Base-by-base conservation (phyloP, 306 rosid species). In the Fragaria ananassa region DNA sequence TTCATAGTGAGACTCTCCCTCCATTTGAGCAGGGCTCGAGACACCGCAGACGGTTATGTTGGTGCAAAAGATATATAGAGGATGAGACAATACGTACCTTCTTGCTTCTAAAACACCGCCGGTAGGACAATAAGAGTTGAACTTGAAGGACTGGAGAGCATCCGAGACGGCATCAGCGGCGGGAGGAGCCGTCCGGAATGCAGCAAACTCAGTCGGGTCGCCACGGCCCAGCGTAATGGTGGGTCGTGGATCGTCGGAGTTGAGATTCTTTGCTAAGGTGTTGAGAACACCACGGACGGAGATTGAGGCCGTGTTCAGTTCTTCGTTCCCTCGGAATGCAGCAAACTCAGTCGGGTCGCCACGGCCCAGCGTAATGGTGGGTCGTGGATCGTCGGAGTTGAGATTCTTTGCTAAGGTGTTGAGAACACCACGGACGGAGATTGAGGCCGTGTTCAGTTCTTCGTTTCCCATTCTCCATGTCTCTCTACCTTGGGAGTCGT, bases 121-220 rank as follows among this genome's bases (percentile, higher is more conserved):
- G 10, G 85, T 70, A 37, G 90, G 87, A 74, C 90, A 71, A 49
- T 87, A 89, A 69, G 50, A 71, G 78, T 89, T 89, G 82, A 78
- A 86, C 19, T 77, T 42, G 54, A 74, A 88, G 27, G 93, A 89
- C 0, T 76, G 78, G 77, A 80, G 73, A 14, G 86, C 76, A 11
- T 41, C 64, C 15, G 84, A 46, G 51, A 85, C 21, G 15, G 90
- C 87, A 14, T 78, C 70, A 67, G 80, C 17, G 44, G 85, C 86
- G 0, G 39, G 67, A 37, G 71, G 54, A 19, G 86, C 23, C 0
- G 91, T 87, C 76, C 66, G 67, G 62, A 82, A 84, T 23, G 78
- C 67, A 2, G 75, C 74, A 53, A 46, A 78, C 15, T 82, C 78
- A 0, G 93, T 82, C 5, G 93, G 93, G 51, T 89, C 93, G 0